Evolutionary conservation across 2,329 filamentous ascomycete genomes (phyloP), one percentile per base, ranked within the genome.

Genomic region (Allantophomopsis lycopodina): DNA sequence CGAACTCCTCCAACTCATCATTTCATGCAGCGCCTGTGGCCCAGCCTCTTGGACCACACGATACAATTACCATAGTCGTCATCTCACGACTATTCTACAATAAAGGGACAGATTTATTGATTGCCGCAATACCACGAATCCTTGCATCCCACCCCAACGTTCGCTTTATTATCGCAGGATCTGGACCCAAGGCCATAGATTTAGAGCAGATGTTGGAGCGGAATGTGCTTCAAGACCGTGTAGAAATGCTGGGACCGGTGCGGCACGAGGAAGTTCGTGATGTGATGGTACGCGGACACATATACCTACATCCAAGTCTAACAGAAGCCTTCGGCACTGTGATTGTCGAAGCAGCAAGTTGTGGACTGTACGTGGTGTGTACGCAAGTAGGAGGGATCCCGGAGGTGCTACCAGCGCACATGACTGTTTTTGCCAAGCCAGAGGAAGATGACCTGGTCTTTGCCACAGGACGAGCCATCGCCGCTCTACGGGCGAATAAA

Each of bases 41-140:
- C 3, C 78, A 79, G 40, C 76, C 76, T 6, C 71, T 94, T 2
- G 83, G 83, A 0, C 84, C 87, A 0, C 71, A 85, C 47, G 89
- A 95, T 51, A 82, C 78, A 10, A 89, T 98, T 52, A 95, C 87
- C 7, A 95, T 98, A 42, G 86, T 98, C 2, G 89, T 98, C 15
- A 94, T 98, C 45, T 95, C 88, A 7, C 85, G 91, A 15, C 76
- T 98, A 1, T 98, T 96, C 61, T 96, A 96, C 62, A 98, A 98
- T 62, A 98, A 98, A 59, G 91, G 91, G 43, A 96, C 86, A 1
- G 93, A 98, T 57, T 74, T 98, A 0, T 73, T 98, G n/a, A 94
- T 94, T 17, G 91, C 89, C 10, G 86, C 87, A 4, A 94, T 98
- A 40, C 91, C 91, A 1, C 79, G 88, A 36, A 94, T 98, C 39